These are phyloP conservation scores for Borovskyia barvae DNA, from an alignment of 208 protist species.

Conservation along the genomic window DNA sequence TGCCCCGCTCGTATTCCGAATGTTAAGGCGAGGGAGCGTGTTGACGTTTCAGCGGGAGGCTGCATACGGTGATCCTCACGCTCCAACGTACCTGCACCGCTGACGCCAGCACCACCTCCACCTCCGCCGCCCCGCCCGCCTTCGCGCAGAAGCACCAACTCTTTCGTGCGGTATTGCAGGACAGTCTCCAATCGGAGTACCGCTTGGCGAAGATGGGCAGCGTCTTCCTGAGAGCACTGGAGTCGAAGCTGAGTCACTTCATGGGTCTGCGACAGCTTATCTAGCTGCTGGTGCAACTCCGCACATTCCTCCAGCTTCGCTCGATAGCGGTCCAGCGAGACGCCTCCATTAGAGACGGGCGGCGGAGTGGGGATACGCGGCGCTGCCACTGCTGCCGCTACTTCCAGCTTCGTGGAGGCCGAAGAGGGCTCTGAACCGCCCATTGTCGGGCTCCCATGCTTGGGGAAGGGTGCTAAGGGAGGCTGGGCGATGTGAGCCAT, in stretches of 20 bases:
- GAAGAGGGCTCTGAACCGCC: too few relatives aligned
- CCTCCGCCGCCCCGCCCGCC: not conserved
- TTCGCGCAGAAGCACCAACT: not conserved
- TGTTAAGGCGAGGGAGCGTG: too few relatives aligned
- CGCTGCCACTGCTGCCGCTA: too few relatives aligned
- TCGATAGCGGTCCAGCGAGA: conserved; percentile 12
- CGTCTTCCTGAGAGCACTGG: not conserved
- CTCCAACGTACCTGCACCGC: not conserved
- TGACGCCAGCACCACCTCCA: not conserved
- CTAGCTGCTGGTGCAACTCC: conserved; percentile 12
- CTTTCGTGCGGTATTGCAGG: not conserved
- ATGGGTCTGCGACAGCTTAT: not conserved
- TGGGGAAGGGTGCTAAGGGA: too few relatives aligned
- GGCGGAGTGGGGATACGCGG: too few relatives aligned
- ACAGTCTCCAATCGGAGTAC: conserved; percentile 6
- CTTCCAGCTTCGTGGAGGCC: too few relatives aligned
- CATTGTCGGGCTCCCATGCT: too few relatives aligned
- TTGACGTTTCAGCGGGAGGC: too few relatives aligned
- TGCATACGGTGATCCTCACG: too few relatives aligned
- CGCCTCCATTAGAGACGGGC: too few relatives aligned
- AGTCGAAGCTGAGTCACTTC: conserved; percentile 4
- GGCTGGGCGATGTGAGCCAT: too few relatives aligned
- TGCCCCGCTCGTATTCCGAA: too few relatives aligned
- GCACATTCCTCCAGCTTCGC: conserved; percentile 27
- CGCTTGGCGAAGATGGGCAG: conserved; percentile 2